These are phyloP conservation scores for Boletus reticulatus DNA, from an alignment of 768 basidiomycete species.

Conservation along the genomic window DNA sequence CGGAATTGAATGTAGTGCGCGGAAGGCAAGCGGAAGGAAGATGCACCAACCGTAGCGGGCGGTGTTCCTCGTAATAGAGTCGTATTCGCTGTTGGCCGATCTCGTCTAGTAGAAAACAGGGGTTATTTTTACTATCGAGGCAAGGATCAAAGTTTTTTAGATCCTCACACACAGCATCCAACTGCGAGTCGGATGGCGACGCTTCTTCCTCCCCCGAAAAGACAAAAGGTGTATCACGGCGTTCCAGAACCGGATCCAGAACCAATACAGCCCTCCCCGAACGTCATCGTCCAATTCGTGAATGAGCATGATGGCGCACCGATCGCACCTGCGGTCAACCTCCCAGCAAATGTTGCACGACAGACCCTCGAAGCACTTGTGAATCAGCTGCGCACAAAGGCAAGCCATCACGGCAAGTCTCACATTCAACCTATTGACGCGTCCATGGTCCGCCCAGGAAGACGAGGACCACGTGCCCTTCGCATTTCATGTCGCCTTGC, in stretches of 20 bases:
- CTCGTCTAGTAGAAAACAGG: neutral
- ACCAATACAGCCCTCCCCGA: slow-evolving; percentile 46
- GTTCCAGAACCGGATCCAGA: slow-evolving; percentile 62
- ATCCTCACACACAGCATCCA: too few species aligned
- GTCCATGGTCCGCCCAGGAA: slow-evolving; percentile 13
- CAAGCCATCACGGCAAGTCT: slow-evolving; percentile 33
- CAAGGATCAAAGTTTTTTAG: neutral
- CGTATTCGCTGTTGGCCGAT: neutral
- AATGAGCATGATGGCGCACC: slow-evolving; percentile 80
- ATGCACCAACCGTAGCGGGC: too few species aligned
- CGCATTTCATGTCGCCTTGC: slow-evolving; percentile 80
- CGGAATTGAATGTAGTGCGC: too few species aligned
- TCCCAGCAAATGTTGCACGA: slow-evolving; percentile 83
- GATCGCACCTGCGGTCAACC: slow-evolving; percentile 83
- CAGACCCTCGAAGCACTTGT: slow-evolving; percentile 86
- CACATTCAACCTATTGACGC: slow-evolving; percentile 3
- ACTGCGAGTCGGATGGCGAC: slow-evolving; percentile 60
- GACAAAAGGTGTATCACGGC: slow-evolving; percentile 80
- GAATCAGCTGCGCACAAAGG: slow-evolving; percentile 80
- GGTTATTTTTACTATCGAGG: slow-evolving; percentile 16
- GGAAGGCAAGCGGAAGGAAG: too few species aligned
- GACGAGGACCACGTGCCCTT: slow-evolving; percentile 92
- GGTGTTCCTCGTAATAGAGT: too few species aligned
- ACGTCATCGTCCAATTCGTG: slow-evolving; percentile 89
- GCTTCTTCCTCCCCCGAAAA: slow-evolving; percentile 83